phyloP scores from a whole-genome alignment of 352 stramenopile species.

The Phytophthora pini region DNA sequence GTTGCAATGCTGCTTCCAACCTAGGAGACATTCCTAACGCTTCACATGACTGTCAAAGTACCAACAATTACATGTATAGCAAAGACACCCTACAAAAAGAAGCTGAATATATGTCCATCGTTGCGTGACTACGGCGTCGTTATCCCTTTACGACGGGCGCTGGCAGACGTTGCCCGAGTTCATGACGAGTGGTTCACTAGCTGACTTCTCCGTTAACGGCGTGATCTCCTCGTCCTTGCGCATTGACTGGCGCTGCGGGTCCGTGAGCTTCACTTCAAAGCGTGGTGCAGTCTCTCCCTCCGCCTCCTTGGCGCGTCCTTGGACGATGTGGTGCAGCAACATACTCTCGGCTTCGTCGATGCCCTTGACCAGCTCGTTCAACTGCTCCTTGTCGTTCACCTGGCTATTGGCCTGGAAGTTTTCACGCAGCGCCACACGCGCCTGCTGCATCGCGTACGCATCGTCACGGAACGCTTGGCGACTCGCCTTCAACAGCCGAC shows the following conservation, averaged over 20 bases:
- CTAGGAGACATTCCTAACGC: too few relatives aligned
- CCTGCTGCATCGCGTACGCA: constrained; percentile 65
- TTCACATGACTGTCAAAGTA: too few relatives aligned
- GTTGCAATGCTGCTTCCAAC: too few relatives aligned
- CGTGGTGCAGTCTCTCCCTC: constrained; percentile 38
- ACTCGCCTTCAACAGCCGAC: constrained; percentile 77
- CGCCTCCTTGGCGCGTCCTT: constrained; percentile 63
- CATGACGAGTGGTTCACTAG: constrained; percentile 73
- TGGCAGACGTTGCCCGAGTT: constrained; percentile 85
- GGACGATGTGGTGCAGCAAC: constrained; percentile 89
- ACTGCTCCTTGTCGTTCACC: constrained; percentile 55
- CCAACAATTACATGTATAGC: too few relatives aligned
- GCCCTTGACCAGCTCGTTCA: constrained; percentile 70
- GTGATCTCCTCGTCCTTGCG: constrained; percentile 87
- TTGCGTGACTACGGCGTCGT: not conserved
- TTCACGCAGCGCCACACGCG: constrained; percentile 63
- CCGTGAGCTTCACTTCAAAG: constrained; percentile 82
- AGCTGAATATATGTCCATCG: constrained; percentile 17
- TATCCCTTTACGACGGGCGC: constrained; percentile 42
- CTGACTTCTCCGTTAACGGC: constrained; percentile 80
- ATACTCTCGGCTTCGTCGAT: constrained; percentile 86
- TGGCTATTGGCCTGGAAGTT: constrained; percentile 73
- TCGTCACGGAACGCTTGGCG: constrained; percentile 78
- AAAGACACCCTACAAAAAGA: not conserved
- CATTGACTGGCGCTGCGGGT: constrained; percentile 79